Conservation (phyloP, 169 alveolate genomes). For the Plasmodium knowlesi region DNA sequence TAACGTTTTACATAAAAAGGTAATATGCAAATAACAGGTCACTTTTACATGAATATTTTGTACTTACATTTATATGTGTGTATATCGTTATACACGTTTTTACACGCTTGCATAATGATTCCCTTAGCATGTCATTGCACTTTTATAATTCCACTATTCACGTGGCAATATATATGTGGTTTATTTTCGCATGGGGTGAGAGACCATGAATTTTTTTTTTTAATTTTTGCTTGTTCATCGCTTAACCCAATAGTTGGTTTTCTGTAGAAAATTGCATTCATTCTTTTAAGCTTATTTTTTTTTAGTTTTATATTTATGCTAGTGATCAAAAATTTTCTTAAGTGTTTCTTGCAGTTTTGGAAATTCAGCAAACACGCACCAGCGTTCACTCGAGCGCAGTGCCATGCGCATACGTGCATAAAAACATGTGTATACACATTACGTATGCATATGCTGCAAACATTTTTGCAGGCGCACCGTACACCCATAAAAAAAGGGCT, state of each 20-base stretch:
- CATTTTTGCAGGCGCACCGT: not conserved
- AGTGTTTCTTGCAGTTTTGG: not conserved
- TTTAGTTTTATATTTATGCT: not conserved
- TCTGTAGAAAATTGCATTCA: not conserved
- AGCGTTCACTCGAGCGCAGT: not conserved
- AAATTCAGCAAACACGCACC: not conserved
- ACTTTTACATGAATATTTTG: not conserved
- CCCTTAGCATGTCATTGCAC: not conserved
- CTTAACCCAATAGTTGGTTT: not conserved
- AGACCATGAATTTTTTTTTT: not conserved
- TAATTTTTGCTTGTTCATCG: not conserved
- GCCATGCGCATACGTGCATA: not conserved
- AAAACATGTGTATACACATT: not conserved
- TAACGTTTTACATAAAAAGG: not conserved
- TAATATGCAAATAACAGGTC: not conserved
- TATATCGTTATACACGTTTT: not conserved
- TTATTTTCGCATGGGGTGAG: not conserved
- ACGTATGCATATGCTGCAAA: not conserved
- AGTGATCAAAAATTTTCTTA: not conserved
- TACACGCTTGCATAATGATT: not conserved
- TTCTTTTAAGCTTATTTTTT: not conserved
- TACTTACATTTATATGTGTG: not conserved
- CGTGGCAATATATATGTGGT: not conserved
- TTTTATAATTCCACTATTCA: not conserved
- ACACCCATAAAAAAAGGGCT: constrained; percentile 1